A percentile compares a stretch with the other conserved stretches of the same genome.
phyloP scores from a whole-genome alignment of 2,329 filamentous ascomycete genomes.

The Aspergillus pseudonomiae region DNA sequence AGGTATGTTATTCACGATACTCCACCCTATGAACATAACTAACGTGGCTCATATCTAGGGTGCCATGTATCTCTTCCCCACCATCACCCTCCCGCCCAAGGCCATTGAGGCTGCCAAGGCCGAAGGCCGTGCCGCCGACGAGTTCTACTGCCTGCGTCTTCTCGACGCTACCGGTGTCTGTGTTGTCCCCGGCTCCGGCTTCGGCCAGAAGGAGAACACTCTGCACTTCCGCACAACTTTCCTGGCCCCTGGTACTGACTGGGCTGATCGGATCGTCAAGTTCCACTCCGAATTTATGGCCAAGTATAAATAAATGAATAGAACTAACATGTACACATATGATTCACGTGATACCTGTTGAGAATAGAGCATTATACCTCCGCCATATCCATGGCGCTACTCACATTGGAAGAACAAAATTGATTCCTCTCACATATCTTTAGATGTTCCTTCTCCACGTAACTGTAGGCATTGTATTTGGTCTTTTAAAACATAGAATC shows the following conservation, averaged over 20 bases:
- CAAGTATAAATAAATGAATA: slow-evolving; percentile 56
- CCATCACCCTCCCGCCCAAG: slow-evolving; percentile 76
- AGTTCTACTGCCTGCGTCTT: slow-evolving; percentile 90
- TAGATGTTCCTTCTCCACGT: neutral
- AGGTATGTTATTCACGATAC: slow-evolving; percentile 47
- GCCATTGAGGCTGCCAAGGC: slow-evolving; percentile 74
- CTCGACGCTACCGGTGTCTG: slow-evolving; percentile 95
- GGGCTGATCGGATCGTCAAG: slow-evolving; percentile 82
- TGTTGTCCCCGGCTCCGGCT: slow-evolving; percentile 87
- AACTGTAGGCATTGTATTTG: neutral
- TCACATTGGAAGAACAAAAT: neutral
- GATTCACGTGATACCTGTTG: slow-evolving; percentile 1
- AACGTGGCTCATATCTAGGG: slow-evolving; percentile 57
- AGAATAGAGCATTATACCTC: slow-evolving; percentile 6
- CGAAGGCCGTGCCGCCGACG: slow-evolving; percentile 77
- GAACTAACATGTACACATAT: neutral
- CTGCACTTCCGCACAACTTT: slow-evolving; percentile 97
- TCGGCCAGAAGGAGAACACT: slow-evolving; percentile 89
- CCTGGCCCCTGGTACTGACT: slow-evolving; percentile 92
- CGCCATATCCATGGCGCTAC: neutral
- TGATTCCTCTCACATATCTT: neutral
- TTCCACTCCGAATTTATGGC: slow-evolving; percentile 93
- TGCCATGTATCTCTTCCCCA: slow-evolving; percentile 98
- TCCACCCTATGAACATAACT: neutral
- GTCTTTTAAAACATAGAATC: too few relatives aligned